Evolutionary conservation across 768 basidiomycete genomes (phyloP), one percentile per base, ranked within the genome.

Genomic region (Tulasnella sp.): DNA sequence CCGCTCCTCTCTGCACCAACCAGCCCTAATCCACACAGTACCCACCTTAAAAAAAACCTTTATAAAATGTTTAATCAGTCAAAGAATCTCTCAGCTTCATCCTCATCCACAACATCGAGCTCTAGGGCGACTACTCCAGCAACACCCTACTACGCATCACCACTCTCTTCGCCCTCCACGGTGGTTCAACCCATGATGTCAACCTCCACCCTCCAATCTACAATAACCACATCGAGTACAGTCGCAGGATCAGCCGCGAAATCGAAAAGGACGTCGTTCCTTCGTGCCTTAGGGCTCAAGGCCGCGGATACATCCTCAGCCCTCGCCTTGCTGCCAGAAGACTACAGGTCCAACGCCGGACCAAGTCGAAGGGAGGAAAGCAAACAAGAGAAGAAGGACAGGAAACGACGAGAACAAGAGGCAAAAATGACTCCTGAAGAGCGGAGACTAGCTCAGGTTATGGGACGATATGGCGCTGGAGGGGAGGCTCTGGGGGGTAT

Each of bases 401-500:
- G 75, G 15, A 76, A 76, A 23, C 75, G 55, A 9, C 20, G 29
- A 29, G 75, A 76, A 39, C 32, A 76, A 76, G 51, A 61, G 23
- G 75, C 75, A 0, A 76, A 76, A 39, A 67, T 76, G 75, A 76
- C 75, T 35, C 75, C 75, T 40, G 75, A 76, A 39, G 75, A 76
- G 16, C 37, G 29, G 35, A 76, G 55, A 55, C 57, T 76, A n/a
- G 75, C 75, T 13, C 48, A 44, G 26, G 35, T 76, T 32, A 76
- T 76, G 75, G 37, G 57, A 37, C 55, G 37, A 35, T 76, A 76
- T 40, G 75, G 75, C 26, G 13, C 46, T 29, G 73, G 20, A 29
- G 61, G 29, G 29, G 61, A 67, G 9, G 71, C 71, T 42, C 42
- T 72, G 3, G 71, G 71, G 18, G 71, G 71, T 32, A 72, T 72